These are phyloP conservation scores for Naganishia albida DNA, from an alignment of 1,284 basidiomycete species.

Conservation along the genomic window DNA sequence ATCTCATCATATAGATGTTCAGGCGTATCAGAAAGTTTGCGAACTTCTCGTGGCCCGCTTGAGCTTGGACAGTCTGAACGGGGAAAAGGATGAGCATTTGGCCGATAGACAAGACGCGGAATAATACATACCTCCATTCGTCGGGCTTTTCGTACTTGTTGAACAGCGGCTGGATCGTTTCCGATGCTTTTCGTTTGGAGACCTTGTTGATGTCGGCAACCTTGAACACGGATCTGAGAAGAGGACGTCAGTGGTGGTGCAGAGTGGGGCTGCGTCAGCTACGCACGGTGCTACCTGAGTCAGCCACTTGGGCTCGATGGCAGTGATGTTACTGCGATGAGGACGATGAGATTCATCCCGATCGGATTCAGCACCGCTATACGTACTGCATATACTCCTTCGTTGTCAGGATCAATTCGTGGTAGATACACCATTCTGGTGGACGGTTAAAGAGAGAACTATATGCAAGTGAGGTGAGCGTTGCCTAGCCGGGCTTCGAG, in stretches of 20 bases:
- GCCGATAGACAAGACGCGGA: no score
- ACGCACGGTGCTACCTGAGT: constrained; percentile 90
- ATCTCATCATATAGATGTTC: no score
- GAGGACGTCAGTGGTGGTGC: neutral
- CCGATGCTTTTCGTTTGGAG: constrained; percentile 93
- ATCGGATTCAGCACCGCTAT: neutral
- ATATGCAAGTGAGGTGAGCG: neutral
- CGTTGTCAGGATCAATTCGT: constrained; percentile 70
- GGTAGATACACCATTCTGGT: constrained; percentile 75
- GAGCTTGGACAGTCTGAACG: constrained; percentile 50
- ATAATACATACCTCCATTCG: constrained; percentile 46
- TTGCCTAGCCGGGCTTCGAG: no score
- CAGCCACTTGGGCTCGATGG: constrained; percentile 97
- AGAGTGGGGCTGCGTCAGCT: neutral
- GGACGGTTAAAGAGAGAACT: constrained; percentile 94
- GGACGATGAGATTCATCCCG: neutral
- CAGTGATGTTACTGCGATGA: constrained; percentile 58
- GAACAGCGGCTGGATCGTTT: constrained; percentile 85
- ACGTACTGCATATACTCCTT: constrained; percentile 94
- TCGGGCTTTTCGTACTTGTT: constrained; percentile 56
- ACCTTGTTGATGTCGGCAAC: constrained; percentile 94
- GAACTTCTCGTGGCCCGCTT: constrained; percentile 50
- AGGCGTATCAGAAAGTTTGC: constrained; percentile 47
- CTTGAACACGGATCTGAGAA: constrained; percentile 73
- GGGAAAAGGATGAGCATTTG: neutral